These are phyloP conservation scores for Scenedesmus sp. DNA, from an alignment of 163 green algal species.

Conservation along the genomic window DNA sequence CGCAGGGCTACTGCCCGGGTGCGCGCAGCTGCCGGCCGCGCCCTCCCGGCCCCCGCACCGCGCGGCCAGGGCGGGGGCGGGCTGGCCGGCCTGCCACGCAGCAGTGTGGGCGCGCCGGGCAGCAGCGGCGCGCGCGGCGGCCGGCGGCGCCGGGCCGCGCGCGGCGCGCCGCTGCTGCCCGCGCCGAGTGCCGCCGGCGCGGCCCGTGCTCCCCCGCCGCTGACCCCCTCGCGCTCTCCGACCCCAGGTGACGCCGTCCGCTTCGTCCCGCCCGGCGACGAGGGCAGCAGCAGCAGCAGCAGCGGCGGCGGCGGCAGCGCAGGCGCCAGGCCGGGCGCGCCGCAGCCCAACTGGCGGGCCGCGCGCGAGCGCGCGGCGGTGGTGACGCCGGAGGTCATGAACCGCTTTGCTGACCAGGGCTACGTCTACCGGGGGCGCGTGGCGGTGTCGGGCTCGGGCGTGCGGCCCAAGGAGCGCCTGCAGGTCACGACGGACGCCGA, in stretches of 20 bases:
- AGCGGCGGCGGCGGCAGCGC: background rate
- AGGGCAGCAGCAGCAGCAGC: constrained; percentile 1
- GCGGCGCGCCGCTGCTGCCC: too few relatives aligned
- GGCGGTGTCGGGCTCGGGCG: background rate
- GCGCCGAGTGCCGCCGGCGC: too few relatives aligned
- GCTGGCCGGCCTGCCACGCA: too few relatives aligned
- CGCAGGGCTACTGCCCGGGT: constrained; percentile 35
- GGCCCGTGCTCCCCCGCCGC: too few relatives aligned
- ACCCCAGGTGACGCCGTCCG: background rate
- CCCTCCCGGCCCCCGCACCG: too few relatives aligned
- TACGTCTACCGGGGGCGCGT: constrained; percentile 30
- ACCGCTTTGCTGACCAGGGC: constrained; percentile 8
- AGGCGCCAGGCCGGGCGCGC: background rate
- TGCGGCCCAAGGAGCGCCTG: constrained; percentile 10
- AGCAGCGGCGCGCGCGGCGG: too few relatives aligned
- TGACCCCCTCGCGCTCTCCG: too few relatives aligned
- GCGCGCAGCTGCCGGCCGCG: background rate
- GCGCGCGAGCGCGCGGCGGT: constrained; percentile 13
- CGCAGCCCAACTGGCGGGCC: constrained; percentile 4
- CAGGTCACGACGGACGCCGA: too few relatives aligned
- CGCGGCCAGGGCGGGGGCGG: too few relatives aligned
- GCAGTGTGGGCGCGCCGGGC: too few relatives aligned
- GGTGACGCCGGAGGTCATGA: constrained; percentile 16
- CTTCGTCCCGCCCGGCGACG: background rate
- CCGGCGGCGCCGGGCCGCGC: too few relatives aligned